Evolutionary conservation across 176 grass and related monocot genomes (phyloP), one percentile per base, ranked within the genome.

Genomic region (Bothriochloa decipiens): DNA sequence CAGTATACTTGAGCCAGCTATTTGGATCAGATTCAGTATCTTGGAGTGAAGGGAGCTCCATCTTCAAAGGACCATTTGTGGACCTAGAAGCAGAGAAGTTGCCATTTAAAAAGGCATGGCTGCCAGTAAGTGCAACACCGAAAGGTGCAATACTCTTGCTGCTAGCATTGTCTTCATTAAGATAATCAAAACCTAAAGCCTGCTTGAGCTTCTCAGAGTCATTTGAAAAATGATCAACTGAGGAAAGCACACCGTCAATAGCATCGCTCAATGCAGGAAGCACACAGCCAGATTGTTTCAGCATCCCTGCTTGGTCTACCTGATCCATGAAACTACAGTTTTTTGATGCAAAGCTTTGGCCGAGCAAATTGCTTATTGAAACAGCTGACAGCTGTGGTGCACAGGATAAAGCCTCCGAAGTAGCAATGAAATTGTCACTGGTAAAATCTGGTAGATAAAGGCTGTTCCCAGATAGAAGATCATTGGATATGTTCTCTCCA

Each of bases 41-140:
- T 99, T 99, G 96, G 96, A 96, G 89, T 99, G 93, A 99, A 99
- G 96, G 96, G 96, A 99, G 96, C 96, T 99, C 96, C 89, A 87
- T 90, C 96, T 99, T 93, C 91, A 83, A 81, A 79, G 89, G 71
- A 89, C 88, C 86, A 90, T 57, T 83, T 82, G 42, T 76, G 91
- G 91, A 76, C 89, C 89, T 90, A 86, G 91, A 96, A 94, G 93
- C 81, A 88, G 93, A 96, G 91, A 91, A 87, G 61, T 80, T 99
- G 91, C 91, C 93, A 92, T 92, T 91, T 92, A 92, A 66, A 91
- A 92, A 76, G 93, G 91, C 87, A 95, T 94, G 91, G 87, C 91
- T 90, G 82, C 93, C 89, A 77, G 65, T 67, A 71, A 90, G 50
- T 55, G 85, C 76, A 90, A 84, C 72, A 33, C 71, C 83, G 68